Percentiles rank a stretch among this genome's conserved stretches.
phyloP scores from a whole-genome alignment of 192 early-diverging fungal species.

The Coemansia sp. region DNA sequence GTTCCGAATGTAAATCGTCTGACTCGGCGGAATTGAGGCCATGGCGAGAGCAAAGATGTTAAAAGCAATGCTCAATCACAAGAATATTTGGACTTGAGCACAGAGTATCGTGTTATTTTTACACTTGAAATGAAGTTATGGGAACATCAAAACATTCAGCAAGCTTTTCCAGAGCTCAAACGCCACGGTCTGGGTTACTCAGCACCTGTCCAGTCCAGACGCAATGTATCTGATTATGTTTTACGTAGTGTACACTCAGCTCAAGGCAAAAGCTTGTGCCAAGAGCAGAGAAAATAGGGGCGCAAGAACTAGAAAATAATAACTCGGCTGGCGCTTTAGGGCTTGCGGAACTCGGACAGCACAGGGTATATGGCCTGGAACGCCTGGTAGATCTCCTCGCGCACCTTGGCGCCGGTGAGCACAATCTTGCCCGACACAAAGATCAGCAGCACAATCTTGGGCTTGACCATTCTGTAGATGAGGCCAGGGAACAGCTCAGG shows the following conservation, averaged over 20 bases:
- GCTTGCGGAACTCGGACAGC: constrained; percentile 82
- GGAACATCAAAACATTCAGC: no score
- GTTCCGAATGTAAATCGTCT: constrained; percentile 81
- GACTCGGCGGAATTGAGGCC: constrained; percentile 57
- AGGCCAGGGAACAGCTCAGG: constrained; percentile 99
- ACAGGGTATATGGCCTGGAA: constrained; percentile 99
- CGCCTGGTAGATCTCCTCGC: constrained; percentile 98
- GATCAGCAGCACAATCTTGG: constrained; percentile 97
- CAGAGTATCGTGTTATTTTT: no score
- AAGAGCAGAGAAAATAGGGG: background rate
- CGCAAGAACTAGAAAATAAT: background rate
- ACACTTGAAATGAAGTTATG: no score
- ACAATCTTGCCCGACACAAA: constrained; percentile 99
- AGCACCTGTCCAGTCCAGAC: background rate
- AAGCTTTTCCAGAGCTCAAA: background rate
- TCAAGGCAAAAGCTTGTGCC: background rate
- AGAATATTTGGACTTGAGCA: no score
- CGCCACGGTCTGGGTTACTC: background rate
- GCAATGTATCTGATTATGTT: background rate
- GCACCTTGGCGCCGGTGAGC: constrained; percentile 97
- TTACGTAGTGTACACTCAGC: constrained; percentile 1
- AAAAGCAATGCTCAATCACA: no score
- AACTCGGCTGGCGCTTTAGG: constrained; percentile 4
- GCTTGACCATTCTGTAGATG: constrained; percentile 98
- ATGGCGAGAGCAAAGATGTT: constrained; percentile 5